Evolutionary conservation across 2,329 filamentous ascomycete genomes (phyloP).

Genomic region (Phialophora verrucosa): DNA sequence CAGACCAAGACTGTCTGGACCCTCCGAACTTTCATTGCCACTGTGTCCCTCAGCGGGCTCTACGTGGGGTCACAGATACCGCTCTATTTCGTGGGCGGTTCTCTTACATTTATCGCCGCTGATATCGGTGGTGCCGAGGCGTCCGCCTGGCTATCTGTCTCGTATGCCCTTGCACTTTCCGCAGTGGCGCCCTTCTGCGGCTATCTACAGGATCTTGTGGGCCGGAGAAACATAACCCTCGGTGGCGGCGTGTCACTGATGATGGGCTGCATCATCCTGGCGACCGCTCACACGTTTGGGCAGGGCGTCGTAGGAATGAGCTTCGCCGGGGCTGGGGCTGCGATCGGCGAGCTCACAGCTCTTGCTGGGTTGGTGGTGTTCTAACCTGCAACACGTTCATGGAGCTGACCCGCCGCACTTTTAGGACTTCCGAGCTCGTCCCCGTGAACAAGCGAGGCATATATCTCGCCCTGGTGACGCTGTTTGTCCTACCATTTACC

Average conservation of each 20-base stretch:
- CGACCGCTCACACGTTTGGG: conserved; percentile 29
- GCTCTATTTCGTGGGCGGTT: conserved; percentile 34
- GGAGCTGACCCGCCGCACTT: not conserved
- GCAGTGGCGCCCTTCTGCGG: conserved; percentile 33
- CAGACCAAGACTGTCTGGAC: conserved; percentile 30
- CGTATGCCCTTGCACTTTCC: conserved; percentile 29
- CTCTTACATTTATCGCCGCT: conserved; percentile 30
- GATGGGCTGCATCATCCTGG: conserved; percentile 30
- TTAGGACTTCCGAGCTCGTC: conserved; percentile 34
- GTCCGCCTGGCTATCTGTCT: conserved; percentile 29
- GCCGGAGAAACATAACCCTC: conserved; percentile 31
- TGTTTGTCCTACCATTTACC: conserved; percentile 30
- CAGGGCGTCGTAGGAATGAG: conserved; percentile 30
- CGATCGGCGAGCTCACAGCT: conserved; percentile 32
- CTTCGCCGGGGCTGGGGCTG: conserved; percentile 30
- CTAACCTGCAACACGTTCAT: not conserved
- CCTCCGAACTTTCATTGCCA: conserved; percentile 23
- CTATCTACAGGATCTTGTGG: conserved; percentile 34
- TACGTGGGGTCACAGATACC: conserved; percentile 34
- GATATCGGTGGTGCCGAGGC: conserved; percentile 31
- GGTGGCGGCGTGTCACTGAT: conserved; percentile 24
- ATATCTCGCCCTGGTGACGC: conserved; percentile 30
- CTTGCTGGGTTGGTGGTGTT: conserved; percentile 29
- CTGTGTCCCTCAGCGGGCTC: conserved; percentile 19
- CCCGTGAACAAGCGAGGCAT: conserved; percentile 32